Evolutionary conservation across 805 yeast genomes (phyloP).

Genomic region (Pichia sporocuriosa): DNA sequence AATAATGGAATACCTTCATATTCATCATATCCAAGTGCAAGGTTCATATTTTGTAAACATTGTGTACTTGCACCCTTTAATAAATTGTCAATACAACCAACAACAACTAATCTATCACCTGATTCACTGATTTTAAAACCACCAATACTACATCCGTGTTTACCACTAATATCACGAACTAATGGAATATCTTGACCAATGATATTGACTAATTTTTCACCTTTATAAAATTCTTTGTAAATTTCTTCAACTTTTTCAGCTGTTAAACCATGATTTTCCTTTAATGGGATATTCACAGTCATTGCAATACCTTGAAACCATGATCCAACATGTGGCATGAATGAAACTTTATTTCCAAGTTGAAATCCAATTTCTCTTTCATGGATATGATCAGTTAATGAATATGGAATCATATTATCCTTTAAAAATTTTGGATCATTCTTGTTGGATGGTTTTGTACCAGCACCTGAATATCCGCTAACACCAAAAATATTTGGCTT

Average conservation of each 20-base stretch:
- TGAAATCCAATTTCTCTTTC: constrained; percentile 86
- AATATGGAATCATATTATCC: constrained; percentile 88
- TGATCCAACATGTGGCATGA: constrained; percentile 95
- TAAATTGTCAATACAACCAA: constrained; percentile 92
- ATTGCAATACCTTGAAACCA: constrained; percentile 99
- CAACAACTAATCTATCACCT: constrained; percentile 85
- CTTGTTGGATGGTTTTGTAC: constrained; percentile 96
- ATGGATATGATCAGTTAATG: constrained; percentile 94
- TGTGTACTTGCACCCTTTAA: constrained; percentile 99
- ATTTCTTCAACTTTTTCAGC: constrained; percentile 78
- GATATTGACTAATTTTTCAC: constrained; percentile 77
- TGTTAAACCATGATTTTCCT: constrained; percentile 46
- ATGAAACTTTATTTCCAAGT: constrained; percentile 74
- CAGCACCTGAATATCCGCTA: constrained; percentile 98
- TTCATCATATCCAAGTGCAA: constrained; percentile 85
- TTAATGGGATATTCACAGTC: constrained; percentile 86
- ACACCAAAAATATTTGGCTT: constrained; percentile 88
- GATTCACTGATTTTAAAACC: constrained; percentile 90
- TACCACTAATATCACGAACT: constrained; percentile 85
- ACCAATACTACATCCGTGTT: constrained; percentile 92
- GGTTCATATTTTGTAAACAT: constrained; percentile 91
- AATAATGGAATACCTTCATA: constrained; percentile 81
- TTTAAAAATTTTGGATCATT: constrained; percentile 71
- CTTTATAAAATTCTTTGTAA: constrained; percentile 81
- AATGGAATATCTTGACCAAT: constrained; percentile 92